Base-by-base conservation (phyloP, 257 asterid genomes). In the Penstemon newberryi region DNA sequence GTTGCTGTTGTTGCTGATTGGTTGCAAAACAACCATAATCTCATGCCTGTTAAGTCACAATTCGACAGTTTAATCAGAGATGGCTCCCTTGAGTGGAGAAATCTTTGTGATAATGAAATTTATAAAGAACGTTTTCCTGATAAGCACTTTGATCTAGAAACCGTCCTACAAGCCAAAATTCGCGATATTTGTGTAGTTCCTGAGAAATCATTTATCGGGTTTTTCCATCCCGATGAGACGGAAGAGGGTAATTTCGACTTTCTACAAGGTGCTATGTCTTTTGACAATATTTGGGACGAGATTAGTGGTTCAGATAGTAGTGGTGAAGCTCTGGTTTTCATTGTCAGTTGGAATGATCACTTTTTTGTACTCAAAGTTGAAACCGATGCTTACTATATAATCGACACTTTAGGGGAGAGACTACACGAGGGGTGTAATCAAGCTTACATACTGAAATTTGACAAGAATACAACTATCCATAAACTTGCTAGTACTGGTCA, bases 291-390 rank as follows among this genome's bases (percentile, higher is more conserved):
- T 39, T 93, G 99, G 99, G 96, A 90, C 10, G 97, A 93, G 84
- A 85, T 93, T 25, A 81, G 82, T 60, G 67, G 52, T 38, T 74
- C 77, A 5, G 81, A 79, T 73, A 71, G 70, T 65, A 73, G 67
- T 10, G 69, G 67, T 9, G 81, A 82, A 54, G 64, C 89, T 69
- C 86, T 82, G 43, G 89, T 93, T 50, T 93, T 84, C 75, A 84
- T 93, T 4, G 85, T 93, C 60, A 93, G 99, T 70, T 93, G 99
- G 99, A 93, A 93, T 11, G 99, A 93, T 64, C 99, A 93, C 72
- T 93, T 93, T 70, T 93, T 93, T 56, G 84, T 93, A 56, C 95
- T 93, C 12, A 93, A 88, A 80, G 92, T 90, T 9, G 97, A 87
- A 56, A 56, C 60, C 0, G 94, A 90, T 62, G 97, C 96, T 15